phyloP scores from a whole-genome alignment of 2,329 filamentous ascomycete genomes.

The Fusarium euwallaceae region DNA sequence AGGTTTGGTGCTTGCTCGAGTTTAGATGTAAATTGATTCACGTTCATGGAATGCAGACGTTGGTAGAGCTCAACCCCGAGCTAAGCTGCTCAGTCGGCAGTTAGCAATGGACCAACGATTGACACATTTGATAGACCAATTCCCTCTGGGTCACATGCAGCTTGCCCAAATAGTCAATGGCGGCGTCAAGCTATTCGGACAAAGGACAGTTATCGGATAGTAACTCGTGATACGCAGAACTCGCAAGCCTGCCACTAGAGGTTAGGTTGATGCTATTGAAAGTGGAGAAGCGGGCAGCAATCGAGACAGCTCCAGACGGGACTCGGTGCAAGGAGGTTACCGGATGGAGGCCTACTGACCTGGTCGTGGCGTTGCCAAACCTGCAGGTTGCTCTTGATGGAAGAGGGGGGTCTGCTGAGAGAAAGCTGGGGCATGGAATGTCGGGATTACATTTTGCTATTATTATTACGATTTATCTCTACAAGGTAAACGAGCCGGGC shows the following conservation, averaged over 20 bases:
- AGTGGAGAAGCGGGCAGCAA: background rate
- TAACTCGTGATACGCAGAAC: slow-evolving; percentile 25
- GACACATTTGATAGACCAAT: background rate
- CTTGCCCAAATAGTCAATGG: slow-evolving; percentile 22
- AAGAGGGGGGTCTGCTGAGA: background rate
- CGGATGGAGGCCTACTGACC: background rate
- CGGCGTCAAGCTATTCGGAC: slow-evolving; percentile 25
- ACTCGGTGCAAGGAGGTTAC: background rate
- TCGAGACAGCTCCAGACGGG: slow-evolving; percentile 15
- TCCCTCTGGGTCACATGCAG: slow-evolving; percentile 5
- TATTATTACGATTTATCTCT: background rate
- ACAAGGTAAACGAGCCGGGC: slow-evolving; percentile 36
- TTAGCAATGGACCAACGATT: background rate
- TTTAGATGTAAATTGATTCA: slow-evolving; percentile 31
- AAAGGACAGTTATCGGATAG: slow-evolving; percentile 3
- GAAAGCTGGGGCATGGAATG: slow-evolving; percentile 4
- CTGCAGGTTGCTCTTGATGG: background rate
- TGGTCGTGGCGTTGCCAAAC: background rate
- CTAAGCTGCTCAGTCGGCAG: background rate
- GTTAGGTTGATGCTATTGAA: slow-evolving; percentile 10
- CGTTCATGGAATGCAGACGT: background rate
- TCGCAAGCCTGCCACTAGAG: slow-evolving; percentile 18
- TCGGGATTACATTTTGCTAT: background rate
- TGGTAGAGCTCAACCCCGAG: background rate
- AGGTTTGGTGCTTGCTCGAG: slow-evolving; percentile 35